Evolutionary conservation across 345 rosid species (phyloP).

Genomic region (Lenwebbia sp.): DNA sequence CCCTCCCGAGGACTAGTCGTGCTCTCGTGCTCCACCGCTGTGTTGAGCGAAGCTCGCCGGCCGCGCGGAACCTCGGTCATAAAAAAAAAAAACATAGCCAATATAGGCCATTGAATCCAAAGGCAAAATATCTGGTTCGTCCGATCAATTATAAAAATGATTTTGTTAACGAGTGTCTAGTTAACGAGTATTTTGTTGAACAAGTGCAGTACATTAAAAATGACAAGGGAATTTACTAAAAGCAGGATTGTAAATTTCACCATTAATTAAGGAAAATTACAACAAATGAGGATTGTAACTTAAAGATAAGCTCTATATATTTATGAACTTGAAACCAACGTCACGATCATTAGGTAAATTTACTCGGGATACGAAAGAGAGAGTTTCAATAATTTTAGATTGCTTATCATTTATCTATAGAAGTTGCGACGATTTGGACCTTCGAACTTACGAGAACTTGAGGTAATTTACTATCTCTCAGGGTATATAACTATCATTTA

Average conservation of each 20-base stretch:
- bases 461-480: not conserved
- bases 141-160: not conserved
- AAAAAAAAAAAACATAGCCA: too few relatives aligned
- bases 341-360: not conserved
- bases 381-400: not conserved
- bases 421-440: not conserved
- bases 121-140: not conserved
- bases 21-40: too few relatives aligned
- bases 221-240: not conserved
- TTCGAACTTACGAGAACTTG: not conserved
- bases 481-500: not conserved
- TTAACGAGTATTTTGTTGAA: not conserved
- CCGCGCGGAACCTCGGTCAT: too few relatives aligned
- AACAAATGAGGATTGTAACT: not conserved
- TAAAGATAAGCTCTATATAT: too few relatives aligned
- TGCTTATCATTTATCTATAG: not conserved
- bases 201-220: not conserved
- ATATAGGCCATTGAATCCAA: not conserved
- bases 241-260: not conserved
- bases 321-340: not conserved
- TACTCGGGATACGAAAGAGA: not conserved
- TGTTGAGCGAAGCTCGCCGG: too few relatives aligned
- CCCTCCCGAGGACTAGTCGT: too few relatives aligned
- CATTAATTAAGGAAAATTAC: not conserved
- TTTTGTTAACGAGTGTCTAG: not conserved